Conservation (phyloP, 768 basidiomycete genomes). For the Rhodotorula sphaerocarpa region DNA sequence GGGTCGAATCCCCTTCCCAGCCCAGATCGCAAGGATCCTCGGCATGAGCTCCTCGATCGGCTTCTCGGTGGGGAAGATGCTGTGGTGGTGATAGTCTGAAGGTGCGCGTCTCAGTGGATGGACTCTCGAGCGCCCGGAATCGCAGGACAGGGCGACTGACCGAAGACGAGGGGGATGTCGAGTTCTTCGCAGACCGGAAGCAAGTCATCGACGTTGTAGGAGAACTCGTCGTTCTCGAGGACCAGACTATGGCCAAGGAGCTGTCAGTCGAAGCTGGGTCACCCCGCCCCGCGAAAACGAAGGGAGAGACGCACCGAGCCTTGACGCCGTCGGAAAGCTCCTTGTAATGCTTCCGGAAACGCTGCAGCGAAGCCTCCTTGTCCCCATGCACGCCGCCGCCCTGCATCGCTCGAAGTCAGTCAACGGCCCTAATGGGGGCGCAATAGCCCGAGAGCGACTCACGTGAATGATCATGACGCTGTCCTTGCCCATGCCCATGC, state of each 20-base stretch:
- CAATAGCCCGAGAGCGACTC: constrained; percentile 15
- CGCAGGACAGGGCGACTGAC: constrained; percentile 39
- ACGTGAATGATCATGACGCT: constrained; percentile 82
- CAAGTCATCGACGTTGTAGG: constrained; percentile 80
- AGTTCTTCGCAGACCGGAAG: constrained; percentile 80
- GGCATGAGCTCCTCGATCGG: constrained; percentile 61
- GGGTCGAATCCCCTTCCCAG: constrained; percentile 65
- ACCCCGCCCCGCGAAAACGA: too few relatives aligned
- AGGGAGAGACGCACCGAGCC: constrained; percentile 49
- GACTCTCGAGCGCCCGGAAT: background rate
- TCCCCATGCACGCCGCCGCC: constrained; percentile 78
- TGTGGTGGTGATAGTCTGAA: constrained; percentile 72
- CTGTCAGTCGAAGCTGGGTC: background rate
- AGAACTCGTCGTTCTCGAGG: constrained; percentile 84
- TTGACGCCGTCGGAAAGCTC: constrained; percentile 57
- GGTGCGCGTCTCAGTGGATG: constrained; percentile 1
- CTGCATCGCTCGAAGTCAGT: constrained; percentile 41
- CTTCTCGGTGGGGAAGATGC: constrained; percentile 49
- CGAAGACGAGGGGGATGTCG: constrained; percentile 62
- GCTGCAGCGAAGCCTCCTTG: constrained; percentile 59
- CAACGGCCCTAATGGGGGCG: background rate
- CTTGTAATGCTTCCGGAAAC: constrained; percentile 64
- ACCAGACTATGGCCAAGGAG: constrained; percentile 9
- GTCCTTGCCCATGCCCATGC: constrained; percentile 72
- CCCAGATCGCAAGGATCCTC: constrained; percentile 67